Evolutionary conservation across 805 yeast species (phyloP).

Genomic region (Metschnikowia sp.): DNA sequence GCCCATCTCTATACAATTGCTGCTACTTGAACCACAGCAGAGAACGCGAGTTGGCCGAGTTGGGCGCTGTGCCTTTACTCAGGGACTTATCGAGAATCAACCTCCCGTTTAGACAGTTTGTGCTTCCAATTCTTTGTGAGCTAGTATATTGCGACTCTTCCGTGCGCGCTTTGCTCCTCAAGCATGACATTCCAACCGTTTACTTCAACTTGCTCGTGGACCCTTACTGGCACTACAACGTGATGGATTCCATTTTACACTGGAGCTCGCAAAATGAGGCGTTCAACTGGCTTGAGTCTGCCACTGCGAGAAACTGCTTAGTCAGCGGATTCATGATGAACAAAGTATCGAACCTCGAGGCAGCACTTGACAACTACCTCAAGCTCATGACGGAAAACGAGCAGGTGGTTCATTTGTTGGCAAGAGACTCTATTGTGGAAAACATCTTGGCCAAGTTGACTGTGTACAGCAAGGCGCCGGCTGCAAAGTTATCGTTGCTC

Average conservation of each 20-base stretch:
- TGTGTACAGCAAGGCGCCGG: slow-evolving; percentile 30
- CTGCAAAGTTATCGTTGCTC: slow-evolving; percentile 35
- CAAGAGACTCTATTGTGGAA: slow-evolving; percentile 23
- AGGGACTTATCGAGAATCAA: slow-evolving; percentile 37
- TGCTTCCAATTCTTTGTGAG: slow-evolving; percentile 51
- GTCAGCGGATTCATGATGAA: slow-evolving; percentile 39
- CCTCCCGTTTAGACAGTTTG: slow-evolving; percentile 48
- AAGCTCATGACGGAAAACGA: slow-evolving; percentile 27
- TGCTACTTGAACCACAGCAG: slow-evolving; percentile 45
- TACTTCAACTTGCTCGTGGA: slow-evolving; percentile 44
- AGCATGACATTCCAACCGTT: slow-evolving; percentile 34
- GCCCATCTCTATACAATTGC: slow-evolving; percentile 50
- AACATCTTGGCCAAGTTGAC: slow-evolving; percentile 30
- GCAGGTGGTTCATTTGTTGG: slow-evolving; percentile 23
- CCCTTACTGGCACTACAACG: slow-evolving; percentile 57
- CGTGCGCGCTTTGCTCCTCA: slow-evolving; percentile 36
- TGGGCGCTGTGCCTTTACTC: slow-evolving; percentile 47
- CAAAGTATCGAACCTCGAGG: slow-evolving; percentile 41
- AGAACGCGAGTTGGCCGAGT: slow-evolving; percentile 44
- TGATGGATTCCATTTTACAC: slow-evolving; percentile 46
- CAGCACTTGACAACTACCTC: slow-evolving; percentile 39
- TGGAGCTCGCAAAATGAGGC: slow-evolving; percentile 35
- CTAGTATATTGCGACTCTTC: slow-evolving; percentile 44
- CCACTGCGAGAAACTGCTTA: slow-evolving; percentile 29
- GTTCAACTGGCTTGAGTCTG: slow-evolving; percentile 22